phyloP scores from a whole-genome alignment of 2,329 filamentous ascomycete species.

The Talaromyces pinophilus region DNA sequence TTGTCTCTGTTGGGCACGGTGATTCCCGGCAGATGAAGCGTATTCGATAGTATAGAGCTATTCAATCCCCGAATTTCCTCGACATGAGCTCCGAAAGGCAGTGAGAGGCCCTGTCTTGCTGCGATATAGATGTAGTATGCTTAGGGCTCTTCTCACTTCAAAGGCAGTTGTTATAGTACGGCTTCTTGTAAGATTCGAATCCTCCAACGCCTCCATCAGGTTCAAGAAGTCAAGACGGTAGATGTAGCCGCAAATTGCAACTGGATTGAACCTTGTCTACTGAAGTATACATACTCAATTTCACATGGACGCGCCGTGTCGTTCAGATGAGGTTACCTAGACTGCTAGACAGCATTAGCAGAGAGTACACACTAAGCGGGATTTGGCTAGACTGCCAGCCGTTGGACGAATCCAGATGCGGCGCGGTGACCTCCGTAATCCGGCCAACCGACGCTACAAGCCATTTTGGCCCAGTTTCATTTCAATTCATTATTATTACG shows the following conservation, averaged over 20 bases:
- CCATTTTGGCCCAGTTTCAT: slow-evolving; percentile 15
- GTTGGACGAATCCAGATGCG: slow-evolving; percentile 11
- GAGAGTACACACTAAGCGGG: background rate
- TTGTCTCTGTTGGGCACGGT: background rate
- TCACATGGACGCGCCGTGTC: background rate
- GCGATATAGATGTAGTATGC: background rate
- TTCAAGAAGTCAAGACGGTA: background rate
- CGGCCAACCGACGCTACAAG: slow-evolving; percentile 21
- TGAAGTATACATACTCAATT: background rate
- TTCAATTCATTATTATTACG: slow-evolving; percentile 18
- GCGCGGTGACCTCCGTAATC: slow-evolving; percentile 22
- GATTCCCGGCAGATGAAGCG: background rate
- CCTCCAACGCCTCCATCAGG: background rate
- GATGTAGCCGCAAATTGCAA: background rate
- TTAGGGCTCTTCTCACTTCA: background rate
- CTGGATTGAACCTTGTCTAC: background rate
- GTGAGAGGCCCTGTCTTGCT: background rate
- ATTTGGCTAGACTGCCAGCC: background rate
- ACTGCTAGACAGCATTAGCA: background rate
- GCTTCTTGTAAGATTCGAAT: background rate
- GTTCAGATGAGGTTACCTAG: background rate
- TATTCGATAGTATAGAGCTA: background rate
- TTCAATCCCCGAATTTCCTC: background rate
- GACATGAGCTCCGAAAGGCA: background rate
- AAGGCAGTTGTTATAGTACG: background rate